Evolutionary conservation across 2,329 filamentous ascomycete genomes (phyloP), one percentile per base, ranked within the genome.

Genomic region (Fusarium globosum): DNA sequence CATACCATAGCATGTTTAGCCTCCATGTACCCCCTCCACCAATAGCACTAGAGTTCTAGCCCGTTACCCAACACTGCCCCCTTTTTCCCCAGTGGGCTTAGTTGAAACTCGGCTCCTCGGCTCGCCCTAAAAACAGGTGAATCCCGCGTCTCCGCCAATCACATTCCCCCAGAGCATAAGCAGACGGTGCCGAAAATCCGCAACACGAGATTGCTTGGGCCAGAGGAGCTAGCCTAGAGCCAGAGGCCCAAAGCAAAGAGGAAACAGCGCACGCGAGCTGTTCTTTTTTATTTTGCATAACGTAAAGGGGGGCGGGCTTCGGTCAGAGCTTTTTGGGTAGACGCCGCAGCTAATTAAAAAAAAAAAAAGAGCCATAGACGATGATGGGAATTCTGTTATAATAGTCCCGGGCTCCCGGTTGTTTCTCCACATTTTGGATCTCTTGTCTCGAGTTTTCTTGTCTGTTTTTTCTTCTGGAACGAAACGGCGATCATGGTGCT

Each of bases 111-210:
- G 39, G 63, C 12, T 42, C 35, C 45, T 43, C 35, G 46, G 39
- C 39, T 30, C 42, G 26, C 33, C n/a, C 26, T 16, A 45, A 39
- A 53, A 53, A 53, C 51, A 53, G 51, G 35, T 38, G 39, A 28
- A 48, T 48, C 18, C 39, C 20, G 2, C 26, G 2, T 4, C 15
- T 38, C 35, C 21, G 18, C 65, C 65, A 68, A 68, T 68, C 21
- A 48, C 2, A 7, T 11, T 1, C 1, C 4, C 1, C 1, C 5
- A 21, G 4, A 38, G 39, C 21, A 36, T 68, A 68, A 68, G 41
- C 58, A 68, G 38, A 48, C 33, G 63, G 63, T 68, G 65, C 65
- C 65, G 65, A 61, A 68, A 45, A 38, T 38, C 65, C 65, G 65
- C 36, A 68, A 68, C 60, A 68, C 65, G 65, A 68, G 66, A 68